phyloP scores from a whole-genome alignment of 768 basidiomycete species.

The Lactarius hatsudake region DNA sequence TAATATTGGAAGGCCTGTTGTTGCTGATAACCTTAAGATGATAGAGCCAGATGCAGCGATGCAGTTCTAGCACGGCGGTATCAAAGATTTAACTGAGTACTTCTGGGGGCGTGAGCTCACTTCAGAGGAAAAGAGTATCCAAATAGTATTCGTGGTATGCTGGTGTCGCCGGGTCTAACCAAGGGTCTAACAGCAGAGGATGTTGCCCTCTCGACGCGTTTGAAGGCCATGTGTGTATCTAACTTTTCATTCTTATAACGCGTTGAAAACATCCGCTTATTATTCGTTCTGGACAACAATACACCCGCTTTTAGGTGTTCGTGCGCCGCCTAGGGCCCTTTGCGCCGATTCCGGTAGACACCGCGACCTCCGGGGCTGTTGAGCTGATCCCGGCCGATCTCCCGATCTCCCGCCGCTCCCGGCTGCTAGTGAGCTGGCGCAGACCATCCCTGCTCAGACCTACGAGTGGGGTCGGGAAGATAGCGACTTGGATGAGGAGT shows the following conservation, averaged over 20 bases:
- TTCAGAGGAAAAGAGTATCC: too few relatives aligned
- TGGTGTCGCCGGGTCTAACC: too few relatives aligned
- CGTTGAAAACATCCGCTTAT: too few relatives aligned
- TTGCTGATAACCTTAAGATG: too few relatives aligned
- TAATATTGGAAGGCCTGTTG: too few relatives aligned
- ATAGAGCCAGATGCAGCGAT: too few relatives aligned
- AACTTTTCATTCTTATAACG: background rate
- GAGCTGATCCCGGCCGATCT: slow-evolving; percentile 40
- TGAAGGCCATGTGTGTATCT: slow-evolving; percentile 67
- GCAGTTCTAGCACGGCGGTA: too few relatives aligned
- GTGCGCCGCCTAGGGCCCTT: slow-evolving; percentile 55
- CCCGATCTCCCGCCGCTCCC: slow-evolving; percentile 48
- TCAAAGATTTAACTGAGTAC: too few relatives aligned
- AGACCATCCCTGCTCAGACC: slow-evolving; percentile 51
- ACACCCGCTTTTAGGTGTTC: slow-evolving; percentile 50
- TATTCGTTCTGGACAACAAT: slow-evolving; percentile 57
- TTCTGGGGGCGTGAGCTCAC: slow-evolving; percentile 46
- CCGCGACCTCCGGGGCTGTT: slow-evolving; percentile 13
- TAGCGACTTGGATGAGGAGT: slow-evolving; percentile 43
- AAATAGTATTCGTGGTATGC: slow-evolving; percentile 80
- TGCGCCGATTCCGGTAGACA: slow-evolving; percentile 30
- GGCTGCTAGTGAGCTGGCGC: slow-evolving; percentile 35
- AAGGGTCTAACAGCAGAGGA: slow-evolving; percentile 69
- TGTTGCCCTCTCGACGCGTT: slow-evolving; percentile 72
- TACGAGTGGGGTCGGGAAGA: slow-evolving; percentile 63